Conservation (phyloP, 305 asterid species). For the Fraxinus dipetala region DNA sequence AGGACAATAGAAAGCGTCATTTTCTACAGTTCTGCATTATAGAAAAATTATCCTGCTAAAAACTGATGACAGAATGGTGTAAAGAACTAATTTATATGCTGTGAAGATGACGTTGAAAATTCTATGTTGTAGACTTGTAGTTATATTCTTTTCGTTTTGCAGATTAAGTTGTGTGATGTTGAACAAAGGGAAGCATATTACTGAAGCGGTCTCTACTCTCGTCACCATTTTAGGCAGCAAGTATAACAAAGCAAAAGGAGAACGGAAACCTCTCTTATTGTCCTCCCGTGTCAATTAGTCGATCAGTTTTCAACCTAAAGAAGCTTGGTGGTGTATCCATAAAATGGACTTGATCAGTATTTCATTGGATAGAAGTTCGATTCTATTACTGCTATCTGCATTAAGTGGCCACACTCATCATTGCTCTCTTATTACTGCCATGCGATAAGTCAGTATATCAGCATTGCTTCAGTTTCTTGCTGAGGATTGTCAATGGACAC, state of each 20-base stretch:
- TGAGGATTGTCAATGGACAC: not conserved
- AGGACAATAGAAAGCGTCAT: not conserved
- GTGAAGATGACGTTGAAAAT: not conserved
- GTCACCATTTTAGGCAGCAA: slow-evolving; percentile 41
- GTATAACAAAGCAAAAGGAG: slow-evolving; percentile 34
- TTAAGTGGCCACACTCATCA: not conserved
- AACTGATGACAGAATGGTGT: slow-evolving; percentile 56
- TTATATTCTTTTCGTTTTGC: slow-evolving; percentile 19
- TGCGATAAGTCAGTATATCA: not conserved
- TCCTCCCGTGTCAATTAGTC: slow-evolving; percentile 24
- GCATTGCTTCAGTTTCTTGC: not conserved
- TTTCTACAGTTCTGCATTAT: not conserved
- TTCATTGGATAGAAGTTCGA: not conserved
- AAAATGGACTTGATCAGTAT: not conserved
- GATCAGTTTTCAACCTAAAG: not conserved
- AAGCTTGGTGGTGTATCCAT: not conserved
- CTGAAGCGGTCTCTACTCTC: slow-evolving; percentile 52
- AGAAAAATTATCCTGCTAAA: slow-evolving; percentile 58
- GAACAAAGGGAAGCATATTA: slow-evolving; percentile 66
- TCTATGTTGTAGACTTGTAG: not conserved
- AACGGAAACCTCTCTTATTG: slow-evolving; percentile 47
- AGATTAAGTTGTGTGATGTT: slow-evolving; percentile 71
- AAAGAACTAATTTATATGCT: not conserved
- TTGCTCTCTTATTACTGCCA: not conserved
- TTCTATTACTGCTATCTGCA: not conserved